phyloP scores from a whole-genome alignment of 2,329 filamentous ascomycete species.

The Rasamsonia emersonii region DNA sequence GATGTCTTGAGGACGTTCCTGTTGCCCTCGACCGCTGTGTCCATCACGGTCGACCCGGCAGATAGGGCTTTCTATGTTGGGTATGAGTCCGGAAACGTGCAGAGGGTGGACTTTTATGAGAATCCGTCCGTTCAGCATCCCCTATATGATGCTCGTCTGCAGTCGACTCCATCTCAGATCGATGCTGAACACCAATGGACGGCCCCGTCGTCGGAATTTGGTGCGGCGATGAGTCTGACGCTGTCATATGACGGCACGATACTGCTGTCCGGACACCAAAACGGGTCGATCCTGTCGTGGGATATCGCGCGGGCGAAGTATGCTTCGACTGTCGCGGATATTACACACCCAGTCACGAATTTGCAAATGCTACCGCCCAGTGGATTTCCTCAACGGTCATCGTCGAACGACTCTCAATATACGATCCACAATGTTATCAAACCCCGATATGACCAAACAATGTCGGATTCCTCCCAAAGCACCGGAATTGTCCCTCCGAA shows the following conservation, averaged over 20 bases:
- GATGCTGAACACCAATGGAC: constrained; percentile 34
- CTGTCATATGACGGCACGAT: constrained; percentile 75
- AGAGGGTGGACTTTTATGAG: constrained; percentile 66
- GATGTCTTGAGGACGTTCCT: constrained; percentile 72
- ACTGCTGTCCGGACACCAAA: constrained; percentile 71
- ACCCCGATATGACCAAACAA: constrained; percentile 46
- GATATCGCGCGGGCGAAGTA: constrained; percentile 64
- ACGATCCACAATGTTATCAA: constrained; percentile 61
- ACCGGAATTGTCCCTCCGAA: constrained; percentile 32
- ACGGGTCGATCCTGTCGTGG: constrained; percentile 73
- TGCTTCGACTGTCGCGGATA: constrained; percentile 56
- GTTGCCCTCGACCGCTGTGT: constrained; percentile 64
- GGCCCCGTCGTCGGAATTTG: constrained; percentile 54
- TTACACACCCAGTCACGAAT: constrained; percentile 78
- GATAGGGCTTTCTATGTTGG: constrained; percentile 75
- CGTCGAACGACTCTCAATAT: constrained; percentile 33
- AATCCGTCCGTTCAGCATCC: constrained; percentile 34
- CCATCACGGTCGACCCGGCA: constrained; percentile 68
- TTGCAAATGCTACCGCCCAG: constrained; percentile 61
- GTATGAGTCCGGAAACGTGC: constrained; percentile 71
- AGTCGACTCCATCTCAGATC: constrained; percentile 34
- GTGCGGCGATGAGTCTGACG: constrained; percentile 58
- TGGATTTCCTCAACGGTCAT: constrained; percentile 31
- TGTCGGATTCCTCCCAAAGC: constrained; percentile 26
- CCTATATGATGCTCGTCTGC: constrained; percentile 25